Base-by-base conservation (phyloP, 805 yeast species). In the Schwanniomyces yamadae region DNA sequence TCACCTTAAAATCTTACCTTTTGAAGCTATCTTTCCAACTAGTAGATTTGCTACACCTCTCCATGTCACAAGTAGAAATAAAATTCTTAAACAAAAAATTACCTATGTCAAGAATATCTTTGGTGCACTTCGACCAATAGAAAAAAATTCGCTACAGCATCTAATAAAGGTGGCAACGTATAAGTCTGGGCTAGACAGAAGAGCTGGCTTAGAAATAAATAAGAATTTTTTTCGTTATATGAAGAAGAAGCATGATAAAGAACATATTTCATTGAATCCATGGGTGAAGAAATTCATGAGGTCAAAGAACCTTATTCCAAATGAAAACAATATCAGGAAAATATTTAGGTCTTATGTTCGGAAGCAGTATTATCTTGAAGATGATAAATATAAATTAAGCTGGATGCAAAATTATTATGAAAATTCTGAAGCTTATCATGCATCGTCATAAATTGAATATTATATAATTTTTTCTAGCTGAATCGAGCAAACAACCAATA, bases 401-500 rank as follows among this genome's bases (percentile, higher is more conserved):
- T 49, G 58, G 34, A 46, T 59, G 49, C 40, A 44, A 10, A 51
- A 59, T 32, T 54, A 50, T 33, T 59, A 54, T 42, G 54, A 47
- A 25, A 46, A 45, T 22, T 5, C 29, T 27, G n/a, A 32, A 19
- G 16, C 36, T 28, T 20, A 25, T 16, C 9, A 13, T 19, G 17
- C 18, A 14, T 36, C 14, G 16, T 31, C 31, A 33, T 23, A 43
- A 26, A 23, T 55, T 57, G 23, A 72, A 52, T 11, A 71, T 59
- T 18, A 56, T 43, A 44, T 71, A 73, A 34, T 64, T 59, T 41
- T 62, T 68, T 33, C 53, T 65, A 17, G 64, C 49, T 6, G 51
- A 43, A 42, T 72, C 77, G 23, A 74, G 41, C 11, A 75, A 40
- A 40, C 73, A 67, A 5, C 68, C 73, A 27, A 57, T 51, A 0